Conservation (phyloP, 2,329 filamentous ascomycete species). For the Blastomyces parvus region DNA sequence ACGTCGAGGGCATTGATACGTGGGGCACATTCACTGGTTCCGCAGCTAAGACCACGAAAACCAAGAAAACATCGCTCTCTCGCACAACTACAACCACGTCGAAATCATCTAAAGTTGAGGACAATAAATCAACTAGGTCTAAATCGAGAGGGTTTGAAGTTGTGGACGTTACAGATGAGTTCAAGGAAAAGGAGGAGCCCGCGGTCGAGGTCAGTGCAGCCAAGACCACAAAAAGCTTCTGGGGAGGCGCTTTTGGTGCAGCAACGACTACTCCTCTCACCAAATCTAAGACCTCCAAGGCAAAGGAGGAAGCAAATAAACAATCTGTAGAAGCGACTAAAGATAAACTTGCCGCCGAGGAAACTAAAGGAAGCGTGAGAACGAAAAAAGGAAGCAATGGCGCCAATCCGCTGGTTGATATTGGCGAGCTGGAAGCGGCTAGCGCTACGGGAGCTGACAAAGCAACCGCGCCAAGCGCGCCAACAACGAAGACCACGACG, state of each 20-base stretch:
- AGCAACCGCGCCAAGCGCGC: constrained; percentile 29
- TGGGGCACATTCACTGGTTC: constrained; percentile 30
- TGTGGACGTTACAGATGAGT: constrained; percentile 18
- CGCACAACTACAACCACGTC: constrained; percentile 15
- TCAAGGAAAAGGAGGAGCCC: constrained; percentile 26
- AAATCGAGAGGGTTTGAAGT: constrained; percentile 22
- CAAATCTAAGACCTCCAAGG: constrained; percentile 37
- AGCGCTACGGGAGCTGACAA: constrained; percentile 32
- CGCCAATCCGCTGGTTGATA: constrained; percentile 28
- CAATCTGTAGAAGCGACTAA: constrained; percentile 22
- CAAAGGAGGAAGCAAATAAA: constrained; percentile 20
- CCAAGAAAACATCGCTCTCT: constrained; percentile 34
- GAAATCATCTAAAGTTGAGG: constrained; percentile 21
- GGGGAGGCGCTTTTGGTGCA: constrained; percentile 33
- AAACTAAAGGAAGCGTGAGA: constrained; percentile 18
- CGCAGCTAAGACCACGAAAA: constrained; percentile 32
- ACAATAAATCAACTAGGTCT: constrained; percentile 24
- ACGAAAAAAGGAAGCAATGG: constrained; percentile 23
- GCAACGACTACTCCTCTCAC: constrained; percentile 34
- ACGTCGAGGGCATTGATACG: constrained; percentile 26
- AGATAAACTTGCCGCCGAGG: constrained; percentile 18
- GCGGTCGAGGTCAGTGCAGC: constrained; percentile 27
- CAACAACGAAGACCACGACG: constrained; percentile 35
- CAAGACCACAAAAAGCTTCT: constrained; percentile 35
- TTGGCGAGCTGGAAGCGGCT: constrained; percentile 26